phyloP scores from a whole-genome alignment of 2,329 filamentous ascomycete species.

The Hymenoscyphus linearis region DNA sequence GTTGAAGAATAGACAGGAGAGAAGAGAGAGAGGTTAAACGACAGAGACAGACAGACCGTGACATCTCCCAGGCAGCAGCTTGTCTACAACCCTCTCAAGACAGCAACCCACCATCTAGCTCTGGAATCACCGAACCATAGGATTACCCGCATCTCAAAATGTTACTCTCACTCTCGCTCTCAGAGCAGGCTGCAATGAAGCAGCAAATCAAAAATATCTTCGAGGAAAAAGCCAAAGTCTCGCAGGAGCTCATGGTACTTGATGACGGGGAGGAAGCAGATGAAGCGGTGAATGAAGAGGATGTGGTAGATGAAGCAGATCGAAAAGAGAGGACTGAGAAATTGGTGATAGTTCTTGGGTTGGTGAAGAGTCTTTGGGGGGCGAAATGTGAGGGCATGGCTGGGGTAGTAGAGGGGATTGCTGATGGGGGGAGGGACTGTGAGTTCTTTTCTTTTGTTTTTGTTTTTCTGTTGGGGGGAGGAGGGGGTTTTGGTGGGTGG shows the following conservation, averaged over 20 bases:
- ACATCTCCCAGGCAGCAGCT: too few relatives aligned
- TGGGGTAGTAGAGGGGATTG: slow-evolving; percentile 45
- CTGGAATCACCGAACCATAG: too few relatives aligned
- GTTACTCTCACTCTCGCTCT: slow-evolving; percentile 11
- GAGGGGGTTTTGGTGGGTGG: not conserved
- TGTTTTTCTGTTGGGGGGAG: not conserved
- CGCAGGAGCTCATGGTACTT: slow-evolving; percentile 12
- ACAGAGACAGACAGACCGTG: too few relatives aligned
- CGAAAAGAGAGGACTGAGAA: slow-evolving; percentile 25
- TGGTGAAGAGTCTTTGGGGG: slow-evolving; percentile 36
- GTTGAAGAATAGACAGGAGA: too few relatives aligned
- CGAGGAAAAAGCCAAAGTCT: slow-evolving; percentile 19
- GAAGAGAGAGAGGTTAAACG: too few relatives aligned
- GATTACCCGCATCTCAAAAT: too few relatives aligned
- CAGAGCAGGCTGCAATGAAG: slow-evolving; percentile 16
- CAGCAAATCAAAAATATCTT: slow-evolving; percentile 20
- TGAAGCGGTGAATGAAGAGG: slow-evolving; percentile 20
- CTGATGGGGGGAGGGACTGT: slow-evolving; percentile 52
- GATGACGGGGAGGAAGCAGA: slow-evolving; percentile 9
- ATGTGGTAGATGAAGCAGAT: slow-evolving; percentile 27
- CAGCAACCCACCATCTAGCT: too few relatives aligned
- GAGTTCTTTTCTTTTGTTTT: slow-evolving; percentile 26
- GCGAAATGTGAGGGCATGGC: slow-evolving; percentile 40
- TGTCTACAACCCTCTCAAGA: too few relatives aligned
- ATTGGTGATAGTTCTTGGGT: slow-evolving; percentile 20